These are phyloP conservation scores for Eucommia ulmoides DNA, from an alignment of 257 asterid species.

Conservation along the genomic window DNA sequence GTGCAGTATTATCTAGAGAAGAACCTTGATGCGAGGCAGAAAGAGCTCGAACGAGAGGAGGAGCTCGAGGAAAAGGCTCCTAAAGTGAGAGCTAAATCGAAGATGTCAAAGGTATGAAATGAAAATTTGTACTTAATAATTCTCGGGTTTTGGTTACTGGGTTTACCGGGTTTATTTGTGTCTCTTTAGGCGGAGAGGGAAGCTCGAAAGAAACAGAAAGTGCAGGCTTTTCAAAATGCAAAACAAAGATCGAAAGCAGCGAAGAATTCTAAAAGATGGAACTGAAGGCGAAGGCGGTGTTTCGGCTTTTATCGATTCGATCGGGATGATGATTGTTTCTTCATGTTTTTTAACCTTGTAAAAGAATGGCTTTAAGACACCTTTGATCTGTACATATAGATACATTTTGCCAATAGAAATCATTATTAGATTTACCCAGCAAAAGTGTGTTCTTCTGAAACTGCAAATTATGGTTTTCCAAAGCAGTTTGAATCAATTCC, in stretches of 20 bases:
- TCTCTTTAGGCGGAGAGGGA: slow-evolving; percentile 79
- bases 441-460: too few relatives aligned
- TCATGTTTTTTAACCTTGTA: too few relatives aligned
- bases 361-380: too few relatives aligned
- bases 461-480: too few relatives aligned
- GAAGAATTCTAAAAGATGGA: slow-evolving; percentile 90
- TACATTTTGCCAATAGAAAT: too few relatives aligned
- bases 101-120: slow-evolving; percentile 82
- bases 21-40: slow-evolving; percentile 87
- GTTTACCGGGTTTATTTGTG: neutral
- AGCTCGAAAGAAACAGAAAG: slow-evolving; percentile 87
- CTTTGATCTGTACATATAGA: too few relatives aligned
- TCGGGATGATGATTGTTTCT: too few relatives aligned
- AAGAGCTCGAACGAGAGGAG: slow-evolving; percentile 96
- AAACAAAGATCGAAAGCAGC: slow-evolving; percentile 68
- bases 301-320: too few relatives aligned
- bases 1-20: slow-evolving; percentile 95
- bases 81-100: slow-evolving; percentile 90
- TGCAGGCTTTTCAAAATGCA: slow-evolving; percentile 92
- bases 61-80: slow-evolving; percentile 91
- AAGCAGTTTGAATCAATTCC: too few relatives aligned
- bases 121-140: too few relatives aligned
- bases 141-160: neutral
- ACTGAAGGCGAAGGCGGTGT: too few relatives aligned
- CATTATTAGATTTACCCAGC: too few relatives aligned